Percentiles rank a stretch among this genome's conserved stretches.
Conservation (phyloP, 2,329 filamentous ascomycete species). For the Aspergillus amoenus region DNA sequence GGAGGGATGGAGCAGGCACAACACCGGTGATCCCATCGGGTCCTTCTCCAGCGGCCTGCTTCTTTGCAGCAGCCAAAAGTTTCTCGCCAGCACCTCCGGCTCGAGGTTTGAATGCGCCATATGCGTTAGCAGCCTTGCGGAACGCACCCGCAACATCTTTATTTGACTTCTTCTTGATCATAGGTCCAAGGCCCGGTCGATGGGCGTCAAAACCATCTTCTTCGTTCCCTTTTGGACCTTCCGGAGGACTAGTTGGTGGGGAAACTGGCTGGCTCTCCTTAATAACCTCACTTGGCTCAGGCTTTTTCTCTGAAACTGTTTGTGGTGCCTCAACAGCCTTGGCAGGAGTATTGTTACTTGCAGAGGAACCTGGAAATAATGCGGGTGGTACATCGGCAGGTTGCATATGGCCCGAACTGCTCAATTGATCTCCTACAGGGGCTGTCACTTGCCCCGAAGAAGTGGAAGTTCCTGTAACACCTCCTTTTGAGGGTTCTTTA, state of each 20-base stretch:
- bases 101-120: constrained; percentile 78
- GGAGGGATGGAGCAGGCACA: constrained; percentile 70
- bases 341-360: constrained; percentile 9
- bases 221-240: constrained; percentile 20
- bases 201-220: constrained; percentile 54
- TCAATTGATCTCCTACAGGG: constrained; percentile 30
- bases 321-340: constrained; percentile 13
- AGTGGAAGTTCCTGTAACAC: constrained; percentile 32
- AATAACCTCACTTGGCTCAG: constrained; percentile 10
- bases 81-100: constrained; percentile 83
- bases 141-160: constrained; percentile 72
- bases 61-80: constrained; percentile 58
- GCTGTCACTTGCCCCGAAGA: constrained; percentile 34
- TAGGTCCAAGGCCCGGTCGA: constrained; percentile 80
- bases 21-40: constrained; percentile 89
- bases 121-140: constrained; percentile 74
- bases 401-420: constrained; percentile 15
- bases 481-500: constrained; percentile 30
- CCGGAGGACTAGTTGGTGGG: constrained; percentile 16
- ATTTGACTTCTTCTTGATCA: constrained; percentile 80
- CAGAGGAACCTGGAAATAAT: constrained; percentile 22
- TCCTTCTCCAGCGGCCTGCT: constrained; percentile 61
- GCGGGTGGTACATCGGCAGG: constrained; percentile 22
- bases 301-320: constrained; percentile 5
- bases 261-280: constrained; percentile 12